Evolutionary conservation across 1,284 basidiomycete genomes (phyloP).

Genomic region (Sporisorium scitamineum): DNA sequence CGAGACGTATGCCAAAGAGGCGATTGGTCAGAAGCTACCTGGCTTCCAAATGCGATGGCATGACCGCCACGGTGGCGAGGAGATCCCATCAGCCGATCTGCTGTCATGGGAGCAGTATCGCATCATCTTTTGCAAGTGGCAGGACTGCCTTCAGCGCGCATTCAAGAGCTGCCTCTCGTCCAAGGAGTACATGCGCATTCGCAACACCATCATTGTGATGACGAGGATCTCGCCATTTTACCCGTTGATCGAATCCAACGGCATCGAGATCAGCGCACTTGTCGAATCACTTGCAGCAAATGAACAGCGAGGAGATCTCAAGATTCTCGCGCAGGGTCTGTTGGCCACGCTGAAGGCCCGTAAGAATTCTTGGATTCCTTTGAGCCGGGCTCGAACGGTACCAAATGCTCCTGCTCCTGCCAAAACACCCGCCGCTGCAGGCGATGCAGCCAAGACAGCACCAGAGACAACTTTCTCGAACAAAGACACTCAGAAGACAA

Average conservation of each 20-base stretch:
- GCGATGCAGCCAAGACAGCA: constrained; percentile 2
- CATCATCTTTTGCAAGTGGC: constrained; percentile 82
- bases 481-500: constrained; percentile 8
- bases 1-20: constrained; percentile 70
- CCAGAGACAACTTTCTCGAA: neutral
- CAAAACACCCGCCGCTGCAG: neutral
- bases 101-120: constrained; percentile 80
- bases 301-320: constrained; percentile 65
- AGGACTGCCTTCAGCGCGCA: constrained; percentile 75
- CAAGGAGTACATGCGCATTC: constrained; percentile 66
- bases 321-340: constrained; percentile 65
- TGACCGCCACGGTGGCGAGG: constrained; percentile 50
- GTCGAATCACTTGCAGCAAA: constrained; percentile 50
- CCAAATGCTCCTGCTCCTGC: constrained; percentile 21
- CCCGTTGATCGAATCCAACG: constrained; percentile 58
- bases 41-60: constrained; percentile 65
- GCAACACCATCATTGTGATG: constrained; percentile 67
- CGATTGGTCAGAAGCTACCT: constrained; percentile 69
- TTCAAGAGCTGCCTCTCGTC: constrained; percentile 59
- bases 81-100: constrained; percentile 74
- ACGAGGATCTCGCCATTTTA: constrained; percentile 60
- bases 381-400: constrained; percentile 31
- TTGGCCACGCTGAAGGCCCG: constrained; percentile 64
- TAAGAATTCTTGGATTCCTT: constrained; percentile 54
- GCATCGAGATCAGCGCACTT: constrained; percentile 45